Conservation (phyloP, 108 stramenopile genomes). For the Epithemia pelagica region DNA sequence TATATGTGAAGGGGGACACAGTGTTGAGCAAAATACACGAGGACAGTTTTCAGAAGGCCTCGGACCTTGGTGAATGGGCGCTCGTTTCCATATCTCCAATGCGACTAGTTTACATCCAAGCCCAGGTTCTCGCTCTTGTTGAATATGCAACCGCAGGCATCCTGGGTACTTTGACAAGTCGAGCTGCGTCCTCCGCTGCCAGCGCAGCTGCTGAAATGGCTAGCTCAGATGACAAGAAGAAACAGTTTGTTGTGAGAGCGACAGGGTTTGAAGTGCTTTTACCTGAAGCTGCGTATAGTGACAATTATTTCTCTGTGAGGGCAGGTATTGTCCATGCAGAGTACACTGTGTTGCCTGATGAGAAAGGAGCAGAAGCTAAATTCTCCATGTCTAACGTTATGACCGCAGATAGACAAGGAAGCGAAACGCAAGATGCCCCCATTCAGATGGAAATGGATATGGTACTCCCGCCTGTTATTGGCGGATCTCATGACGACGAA, state of each 20-base stretch:
- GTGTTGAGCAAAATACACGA: conserved; percentile 34
- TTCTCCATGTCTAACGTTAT: conserved; percentile 43
- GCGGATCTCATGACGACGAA: conserved; percentile 53
- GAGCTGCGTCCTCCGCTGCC: conserved; percentile 65
- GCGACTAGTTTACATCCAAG: conserved; percentile 68
- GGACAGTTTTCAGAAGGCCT: conserved; percentile 17
- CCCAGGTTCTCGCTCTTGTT: conserved; percentile 66
- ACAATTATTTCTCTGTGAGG: conserved; percentile 40
- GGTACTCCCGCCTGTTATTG: conserved; percentile 36
- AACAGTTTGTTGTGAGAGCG: conserved; percentile 55
- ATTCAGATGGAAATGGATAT: conserved; percentile 48
- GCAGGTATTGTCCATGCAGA: conserved; percentile 48
- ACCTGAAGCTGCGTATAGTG: conserved; percentile 56
- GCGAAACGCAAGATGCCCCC: conserved; percentile 44
- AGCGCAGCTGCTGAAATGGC: conserved; percentile 66
- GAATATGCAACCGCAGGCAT: conserved; percentile 81
- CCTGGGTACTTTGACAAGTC: conserved; percentile 61
- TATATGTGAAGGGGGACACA: conserved; percentile 46
- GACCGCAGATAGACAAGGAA: conserved; percentile 30
- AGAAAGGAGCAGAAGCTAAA: conserved; percentile 40
- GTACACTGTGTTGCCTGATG: conserved; percentile 41
- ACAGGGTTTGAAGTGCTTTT: conserved; percentile 67
- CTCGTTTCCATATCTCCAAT: conserved; percentile 67
- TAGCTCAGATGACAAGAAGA: conserved; percentile 41
- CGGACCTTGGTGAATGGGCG: conserved; percentile 49